These are phyloP conservation scores for Clavaria fumosa DNA, from an alignment of 768 basidiomycete genomes.

Conservation along the genomic window DNA sequence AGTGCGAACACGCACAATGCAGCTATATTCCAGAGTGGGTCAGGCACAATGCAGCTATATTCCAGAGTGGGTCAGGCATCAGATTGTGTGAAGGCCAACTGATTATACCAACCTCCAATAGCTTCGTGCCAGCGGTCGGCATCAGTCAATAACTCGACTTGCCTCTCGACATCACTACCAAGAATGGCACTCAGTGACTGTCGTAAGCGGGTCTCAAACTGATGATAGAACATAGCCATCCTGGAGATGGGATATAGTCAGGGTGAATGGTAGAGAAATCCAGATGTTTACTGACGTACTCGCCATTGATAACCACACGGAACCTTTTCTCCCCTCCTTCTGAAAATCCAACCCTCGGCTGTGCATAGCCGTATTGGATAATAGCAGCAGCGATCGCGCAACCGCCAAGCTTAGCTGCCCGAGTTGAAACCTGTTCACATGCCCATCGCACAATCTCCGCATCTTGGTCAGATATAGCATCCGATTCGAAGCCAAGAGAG, in stretches of 20 bases:
- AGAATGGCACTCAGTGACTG: slow-evolving; percentile 38
- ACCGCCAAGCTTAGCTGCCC: slow-evolving; percentile 48
- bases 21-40: too few species aligned
- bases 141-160: slow-evolving; percentile 42
- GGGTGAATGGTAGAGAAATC: neutral
- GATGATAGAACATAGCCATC: slow-evolving; percentile 36
- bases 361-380: slow-evolving; percentile 39
- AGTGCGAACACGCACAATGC: too few species aligned
- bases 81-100: too few species aligned
- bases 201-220: slow-evolving; percentile 41
- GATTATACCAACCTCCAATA: slow-evolving; percentile 4
- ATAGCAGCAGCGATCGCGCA: slow-evolving; percentile 54
- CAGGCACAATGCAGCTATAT: too few species aligned
- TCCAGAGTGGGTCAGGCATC: too few species aligned
- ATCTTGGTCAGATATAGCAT: slow-evolving; percentile 23
- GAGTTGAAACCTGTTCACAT: slow-evolving; percentile 37
- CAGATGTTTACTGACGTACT: slow-evolving; percentile 22
- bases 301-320: slow-evolving; percentile 53
- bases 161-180: slow-evolving; percentile 43
- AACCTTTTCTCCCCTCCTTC: slow-evolving; percentile 13
- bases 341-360: slow-evolving; percentile 14
- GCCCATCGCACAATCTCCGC: slow-evolving; percentile 46
- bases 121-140: neutral
- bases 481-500: slow-evolving; percentile 29
- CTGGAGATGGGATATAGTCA: neutral